These are phyloP conservation scores for Coemansia sp. DNA, from an alignment of 192 early-diverging fungal genomes.

Conservation along the genomic window DNA sequence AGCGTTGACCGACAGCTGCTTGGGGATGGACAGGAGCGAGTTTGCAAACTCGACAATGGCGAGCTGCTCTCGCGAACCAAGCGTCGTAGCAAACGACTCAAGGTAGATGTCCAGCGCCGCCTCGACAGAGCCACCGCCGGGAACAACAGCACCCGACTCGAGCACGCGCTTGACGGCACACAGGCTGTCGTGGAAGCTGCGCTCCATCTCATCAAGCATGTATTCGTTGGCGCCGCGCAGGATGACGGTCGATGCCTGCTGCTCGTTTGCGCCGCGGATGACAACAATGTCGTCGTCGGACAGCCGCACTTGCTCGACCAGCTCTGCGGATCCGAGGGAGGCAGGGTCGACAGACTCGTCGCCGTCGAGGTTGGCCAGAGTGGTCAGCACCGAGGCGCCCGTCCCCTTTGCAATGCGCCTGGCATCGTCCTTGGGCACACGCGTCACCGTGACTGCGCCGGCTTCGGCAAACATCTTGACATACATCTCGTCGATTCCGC, in stretches of 20 bases:
- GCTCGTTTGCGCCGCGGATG: constrained; percentile 67
- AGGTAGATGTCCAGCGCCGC: constrained; percentile 94
- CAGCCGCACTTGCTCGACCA: constrained; percentile 96
- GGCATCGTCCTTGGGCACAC: constrained; percentile 95
- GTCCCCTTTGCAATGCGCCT: constrained; percentile 97
- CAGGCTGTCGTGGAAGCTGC: constrained; percentile 91
- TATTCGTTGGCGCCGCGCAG: constrained; percentile 99
- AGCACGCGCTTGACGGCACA: constrained; percentile 96
- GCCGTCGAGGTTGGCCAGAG: constrained; percentile 95
- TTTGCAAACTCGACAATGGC: constrained; percentile 98
- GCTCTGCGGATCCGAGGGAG: constrained; percentile 89
- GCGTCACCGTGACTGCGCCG: constrained; percentile 95
- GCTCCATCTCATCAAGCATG: constrained; percentile 99
- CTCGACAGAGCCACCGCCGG: constrained; percentile 97
- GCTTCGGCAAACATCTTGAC: constrained; percentile 98
- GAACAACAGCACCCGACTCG: constrained; percentile 93
- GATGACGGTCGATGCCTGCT: constrained; percentile 88
- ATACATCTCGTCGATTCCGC: constrained; percentile 99
- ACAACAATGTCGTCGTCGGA: constrained; percentile 98
- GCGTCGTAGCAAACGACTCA: constrained; percentile 96
- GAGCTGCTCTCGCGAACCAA: constrained; percentile 95
- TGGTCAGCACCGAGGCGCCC: constrained; percentile 90
- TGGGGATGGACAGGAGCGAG: constrained; percentile 92
- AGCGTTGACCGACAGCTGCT: constrained; percentile 96
- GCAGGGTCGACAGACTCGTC: constrained; percentile 94